phyloP scores from a whole-genome alignment of 2,329 filamentous ascomycete species.

The Endothia cerciana region DNA sequence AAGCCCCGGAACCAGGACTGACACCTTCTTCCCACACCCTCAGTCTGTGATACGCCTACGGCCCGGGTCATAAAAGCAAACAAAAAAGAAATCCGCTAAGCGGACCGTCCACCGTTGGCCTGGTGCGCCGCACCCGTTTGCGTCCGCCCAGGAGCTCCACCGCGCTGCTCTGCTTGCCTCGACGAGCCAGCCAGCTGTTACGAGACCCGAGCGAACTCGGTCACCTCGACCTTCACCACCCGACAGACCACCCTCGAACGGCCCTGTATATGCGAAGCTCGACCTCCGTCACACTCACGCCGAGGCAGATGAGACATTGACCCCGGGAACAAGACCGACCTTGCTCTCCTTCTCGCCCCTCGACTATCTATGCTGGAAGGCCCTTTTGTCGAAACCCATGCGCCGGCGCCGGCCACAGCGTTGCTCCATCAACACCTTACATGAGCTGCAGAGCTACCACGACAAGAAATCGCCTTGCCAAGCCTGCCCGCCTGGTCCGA shows the following conservation, averaged over 20 bases:
- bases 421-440: constrained; percentile 32
- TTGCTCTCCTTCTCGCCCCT: constrained; percentile 19
- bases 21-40: background rate
- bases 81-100: constrained; percentile 14
- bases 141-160: constrained; percentile 10
- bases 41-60: constrained; percentile 20
- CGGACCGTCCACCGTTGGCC: constrained; percentile 14
- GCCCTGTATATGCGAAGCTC: constrained; percentile 4
- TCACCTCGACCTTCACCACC: background rate
- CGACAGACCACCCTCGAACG: constrained; percentile 19
- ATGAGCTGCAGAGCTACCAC: constrained; percentile 39
- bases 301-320: constrained; percentile 15
- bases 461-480: constrained; percentile 26
- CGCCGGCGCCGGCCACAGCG: constrained; percentile 36
- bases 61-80: constrained; percentile 11
- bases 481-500: constrained; percentile 7
- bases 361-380: constrained; percentile 34
- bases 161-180: constrained; percentile 26
- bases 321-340: constrained; percentile 17
- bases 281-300: constrained; percentile 1
- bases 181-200: constrained; percentile 27
- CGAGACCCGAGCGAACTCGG: constrained; percentile 13
- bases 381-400: constrained; percentile 35
- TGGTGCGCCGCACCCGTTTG: constrained; percentile 14
- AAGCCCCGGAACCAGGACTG: background rate